These are phyloP conservation scores for Eucalyptus polyanthemos DNA, from an alignment of 345 rosid genomes.

Conservation along the genomic window DNA sequence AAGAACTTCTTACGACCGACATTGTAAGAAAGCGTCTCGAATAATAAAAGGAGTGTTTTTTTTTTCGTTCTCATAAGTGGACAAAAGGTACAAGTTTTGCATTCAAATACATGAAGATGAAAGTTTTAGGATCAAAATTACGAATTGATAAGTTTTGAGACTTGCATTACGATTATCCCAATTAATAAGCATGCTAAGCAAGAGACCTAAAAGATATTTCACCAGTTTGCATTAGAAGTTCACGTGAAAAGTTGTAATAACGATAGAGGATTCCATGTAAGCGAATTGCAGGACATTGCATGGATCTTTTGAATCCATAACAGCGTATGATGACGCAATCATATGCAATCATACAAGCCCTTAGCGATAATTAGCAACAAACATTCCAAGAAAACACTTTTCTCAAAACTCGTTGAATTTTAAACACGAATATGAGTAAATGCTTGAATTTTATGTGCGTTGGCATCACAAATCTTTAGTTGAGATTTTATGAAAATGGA, in stretches of 20 bases:
- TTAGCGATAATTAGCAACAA: background rate
- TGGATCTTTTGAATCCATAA: background rate
- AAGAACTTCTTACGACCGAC: no score
- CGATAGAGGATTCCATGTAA: background rate
- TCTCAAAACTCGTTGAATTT: background rate
- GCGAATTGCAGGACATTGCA: background rate
- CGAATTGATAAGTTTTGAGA: no score
- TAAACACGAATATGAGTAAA: background rate
- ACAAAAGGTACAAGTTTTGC: background rate
- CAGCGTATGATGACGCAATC: background rate
- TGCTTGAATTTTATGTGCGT: background rate
- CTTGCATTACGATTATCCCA: no score
- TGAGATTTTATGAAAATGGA: background rate
- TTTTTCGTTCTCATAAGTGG: background rate
- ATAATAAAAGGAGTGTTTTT: background rate
- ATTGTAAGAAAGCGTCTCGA: no score
- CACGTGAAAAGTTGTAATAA: background rate
- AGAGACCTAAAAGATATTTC: background rate
- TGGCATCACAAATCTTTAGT: background rate
- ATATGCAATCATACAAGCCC: background rate
- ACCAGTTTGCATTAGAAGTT: no score
- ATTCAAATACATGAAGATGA: background rate
- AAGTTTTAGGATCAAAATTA: background rate
- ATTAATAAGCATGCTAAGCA: background rate
- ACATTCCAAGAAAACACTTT: background rate